Evolutionary conservation across 306 rosid species (phyloP).

Genomic region (Dryas alaskensis): DNA sequence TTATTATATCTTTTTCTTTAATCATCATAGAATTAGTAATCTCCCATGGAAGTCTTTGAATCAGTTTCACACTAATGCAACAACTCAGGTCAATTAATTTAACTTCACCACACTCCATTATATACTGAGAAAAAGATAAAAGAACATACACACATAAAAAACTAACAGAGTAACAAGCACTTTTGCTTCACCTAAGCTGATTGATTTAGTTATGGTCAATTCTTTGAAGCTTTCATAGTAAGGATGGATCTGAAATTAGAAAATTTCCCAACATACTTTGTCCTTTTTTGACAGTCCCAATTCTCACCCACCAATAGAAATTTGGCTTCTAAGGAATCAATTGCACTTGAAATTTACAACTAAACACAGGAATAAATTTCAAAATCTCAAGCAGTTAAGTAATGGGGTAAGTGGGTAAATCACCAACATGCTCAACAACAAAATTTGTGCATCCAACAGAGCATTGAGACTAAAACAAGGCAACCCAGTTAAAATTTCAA

Average conservation of each 20-base stretch:
- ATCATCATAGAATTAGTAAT: background rate
- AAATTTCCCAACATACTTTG: background rate
- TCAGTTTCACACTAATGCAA: background rate
- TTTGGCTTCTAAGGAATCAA: background rate
- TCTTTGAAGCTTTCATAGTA: background rate
- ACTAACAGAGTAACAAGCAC: background rate
- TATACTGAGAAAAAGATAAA: background rate
- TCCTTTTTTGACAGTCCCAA: background rate
- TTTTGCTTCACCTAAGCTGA: background rate
- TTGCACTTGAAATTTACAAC: background rate
- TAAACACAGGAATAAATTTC: background rate
- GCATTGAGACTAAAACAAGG: background rate
- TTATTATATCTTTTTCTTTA: no score
- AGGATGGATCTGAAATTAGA: background rate
- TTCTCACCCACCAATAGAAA: background rate
- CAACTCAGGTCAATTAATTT: background rate
- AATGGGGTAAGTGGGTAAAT: background rate
- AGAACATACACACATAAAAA: background rate
- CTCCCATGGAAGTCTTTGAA: background rate
- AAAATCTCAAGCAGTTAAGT: background rate
- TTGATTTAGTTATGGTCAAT: background rate
- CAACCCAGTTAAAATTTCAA: slow-evolving; percentile 4
- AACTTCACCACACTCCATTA: background rate
- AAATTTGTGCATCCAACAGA: background rate
- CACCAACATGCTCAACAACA: background rate